Conservation (phyloP, 75 land plant genomes). For the Adiantum capillusveneris region DNA sequence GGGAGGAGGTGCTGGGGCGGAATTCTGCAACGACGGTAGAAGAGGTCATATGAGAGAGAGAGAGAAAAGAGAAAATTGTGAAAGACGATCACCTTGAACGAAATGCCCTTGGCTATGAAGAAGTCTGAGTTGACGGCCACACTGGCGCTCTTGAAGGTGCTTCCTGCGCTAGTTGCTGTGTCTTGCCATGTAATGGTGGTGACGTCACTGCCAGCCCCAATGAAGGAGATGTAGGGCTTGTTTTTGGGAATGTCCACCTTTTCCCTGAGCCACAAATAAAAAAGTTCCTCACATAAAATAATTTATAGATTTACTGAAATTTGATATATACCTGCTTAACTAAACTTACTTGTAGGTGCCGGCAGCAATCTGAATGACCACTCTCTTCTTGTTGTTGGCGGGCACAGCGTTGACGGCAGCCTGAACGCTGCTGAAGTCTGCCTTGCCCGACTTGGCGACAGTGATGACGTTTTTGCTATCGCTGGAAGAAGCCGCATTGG, state of each 20-base stretch:
- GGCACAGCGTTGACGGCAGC: slow-evolving; percentile 68
- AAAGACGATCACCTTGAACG: slow-evolving; percentile 46
- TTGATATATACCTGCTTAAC: neutral
- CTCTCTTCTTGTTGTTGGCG: slow-evolving; percentile 37
- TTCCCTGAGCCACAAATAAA: slow-evolving; percentile 34
- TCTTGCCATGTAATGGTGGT: slow-evolving; percentile 46
- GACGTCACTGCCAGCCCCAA: slow-evolving; percentile 23
- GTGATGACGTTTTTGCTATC: no score
- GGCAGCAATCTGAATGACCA: slow-evolving; percentile 45
- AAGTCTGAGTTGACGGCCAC: slow-evolving; percentile 49
- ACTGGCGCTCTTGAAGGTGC: slow-evolving; percentile 50
- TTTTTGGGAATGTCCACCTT: slow-evolving; percentile 39
- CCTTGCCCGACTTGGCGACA: no score
- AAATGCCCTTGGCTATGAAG: slow-evolving; percentile 59
- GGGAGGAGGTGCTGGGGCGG: slow-evolving; percentile 42
- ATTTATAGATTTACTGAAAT: neutral
- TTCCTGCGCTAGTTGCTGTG: slow-evolving; percentile 41
- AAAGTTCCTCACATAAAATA: no score
- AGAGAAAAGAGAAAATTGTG: neutral
- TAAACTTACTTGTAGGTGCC: slow-evolving; percentile 52
- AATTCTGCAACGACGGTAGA: slow-evolving; percentile 40
- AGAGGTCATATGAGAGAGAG: no score
- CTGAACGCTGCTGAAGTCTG: slow-evolving; percentile 53
- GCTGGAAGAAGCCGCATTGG: no score
- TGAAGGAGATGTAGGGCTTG: slow-evolving; percentile 44